Base-by-base conservation (phyloP, 306 rosid species). In the Astragalus membranaceus region DNA sequence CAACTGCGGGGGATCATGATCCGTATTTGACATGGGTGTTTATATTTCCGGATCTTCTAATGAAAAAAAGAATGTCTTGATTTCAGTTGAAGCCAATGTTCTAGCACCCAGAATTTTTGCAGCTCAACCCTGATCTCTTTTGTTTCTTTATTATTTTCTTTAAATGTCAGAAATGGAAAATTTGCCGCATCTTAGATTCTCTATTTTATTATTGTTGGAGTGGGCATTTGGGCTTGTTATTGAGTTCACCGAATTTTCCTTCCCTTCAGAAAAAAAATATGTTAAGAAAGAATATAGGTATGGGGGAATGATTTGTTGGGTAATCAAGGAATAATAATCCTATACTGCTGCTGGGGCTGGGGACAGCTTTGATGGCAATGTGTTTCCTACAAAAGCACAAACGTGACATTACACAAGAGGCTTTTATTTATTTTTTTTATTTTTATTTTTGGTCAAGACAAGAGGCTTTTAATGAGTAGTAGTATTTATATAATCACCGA, bases 401-500 rank as follows among this genome's bases (percentile, higher is more conserved):
- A 66, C 55, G 37, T 58, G 62, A 80, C 67, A 76, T 69, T 42
- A 64, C 49, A 63, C 1, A 23, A 58, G 15, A 57, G 62, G 36
- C 73, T 29, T 75, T 69, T n/a, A n/a, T n/a, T n/a, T n/a, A n/a
- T n/a, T n/a, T n/a, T n/a, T n/a, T n/a, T n/a, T n/a, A n/a, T n/a
- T n/a, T n/a, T n/a, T n/a, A n/a, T n/a, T n/a, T n/a, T n/a, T n/a
- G n/a, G n/a, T n/a, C n/a, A n/a, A n/a, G n/a, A 63, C 1, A 23
- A 58, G 15, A 57, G 62, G 36, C 73, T 29, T 75, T 69, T n/a
- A n/a, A n/a, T n/a, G n/a, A n/a, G n/a, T n/a, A n/a, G n/a, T 48
- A 48, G 29, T 80, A 75, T 64, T 36, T 20, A 78, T 30, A 75
- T 71, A 78, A 32, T 58, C 9, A 78, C 82, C 82, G 82, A 72